Evolutionary conservation across 345 rosid genomes (phyloP).

Genomic region (Corchorus capsularis): DNA sequence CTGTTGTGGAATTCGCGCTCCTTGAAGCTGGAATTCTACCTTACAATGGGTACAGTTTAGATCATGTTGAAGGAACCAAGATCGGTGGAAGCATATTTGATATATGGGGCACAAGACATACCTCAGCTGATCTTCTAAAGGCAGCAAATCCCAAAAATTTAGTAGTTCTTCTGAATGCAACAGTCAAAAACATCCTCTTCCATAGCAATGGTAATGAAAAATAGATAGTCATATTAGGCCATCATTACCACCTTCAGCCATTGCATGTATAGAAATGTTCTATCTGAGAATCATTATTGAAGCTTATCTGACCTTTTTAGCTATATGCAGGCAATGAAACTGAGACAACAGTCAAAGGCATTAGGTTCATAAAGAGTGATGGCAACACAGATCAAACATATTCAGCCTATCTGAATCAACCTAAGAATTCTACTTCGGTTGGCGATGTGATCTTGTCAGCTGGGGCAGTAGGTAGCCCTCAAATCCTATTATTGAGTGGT

Average conservation of each 20-base stretch:
- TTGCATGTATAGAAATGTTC: background rate
- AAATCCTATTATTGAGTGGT: constrained; percentile 65
- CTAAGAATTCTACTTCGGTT: constrained; percentile 21
- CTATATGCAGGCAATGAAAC: constrained; percentile 38
- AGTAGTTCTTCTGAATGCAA: constrained; percentile 59
- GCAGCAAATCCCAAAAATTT: constrained; percentile 50
- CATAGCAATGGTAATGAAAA: constrained; percentile 32
- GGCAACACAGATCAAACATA: constrained; percentile 43
- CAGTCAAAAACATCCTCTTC: constrained; percentile 57
- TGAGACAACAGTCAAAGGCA: constrained; percentile 47
- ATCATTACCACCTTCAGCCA: background rate
- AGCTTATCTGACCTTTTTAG: constrained; percentile 3
- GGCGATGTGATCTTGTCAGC: constrained; percentile 76
- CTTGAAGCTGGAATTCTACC: constrained; percentile 78
- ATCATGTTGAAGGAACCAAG: constrained; percentile 72
- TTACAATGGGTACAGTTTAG: constrained; percentile 62
- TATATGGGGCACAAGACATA: constrained; percentile 54
- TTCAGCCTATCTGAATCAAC: constrained; percentile 53
- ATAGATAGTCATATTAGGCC: background rate
- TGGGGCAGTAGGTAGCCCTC: constrained; percentile 81
- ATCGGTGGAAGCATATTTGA: constrained; percentile 74
- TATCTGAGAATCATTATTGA: background rate
- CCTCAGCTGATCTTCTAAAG: constrained; percentile 70
- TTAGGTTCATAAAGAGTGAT: constrained; percentile 59
- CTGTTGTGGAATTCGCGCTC: constrained; percentile 57